These are phyloP conservation scores for Myrica gale DNA, from an alignment of 306 rosid genomes.

Conservation along the genomic window DNA sequence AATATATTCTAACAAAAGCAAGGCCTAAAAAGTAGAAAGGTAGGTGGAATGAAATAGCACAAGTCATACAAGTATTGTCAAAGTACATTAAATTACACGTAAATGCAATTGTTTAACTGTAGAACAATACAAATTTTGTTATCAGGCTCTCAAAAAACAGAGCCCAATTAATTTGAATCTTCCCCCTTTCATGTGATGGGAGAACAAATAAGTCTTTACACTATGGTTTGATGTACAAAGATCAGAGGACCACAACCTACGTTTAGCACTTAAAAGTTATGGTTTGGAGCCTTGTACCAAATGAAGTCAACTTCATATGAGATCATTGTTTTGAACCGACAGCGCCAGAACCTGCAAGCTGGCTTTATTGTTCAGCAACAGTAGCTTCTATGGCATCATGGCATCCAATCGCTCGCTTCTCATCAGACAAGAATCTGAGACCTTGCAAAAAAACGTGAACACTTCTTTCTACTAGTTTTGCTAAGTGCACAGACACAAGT, in stretches of 20 bases:
- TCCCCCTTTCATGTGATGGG: background rate
- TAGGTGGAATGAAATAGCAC: background rate
- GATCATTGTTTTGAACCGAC: background rate
- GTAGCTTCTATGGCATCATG: background rate
- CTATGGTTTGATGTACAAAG: background rate
- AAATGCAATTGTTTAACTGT: background rate
- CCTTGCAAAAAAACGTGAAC: conserved; percentile 54
- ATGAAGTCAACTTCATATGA: background rate
- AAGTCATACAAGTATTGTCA: background rate
- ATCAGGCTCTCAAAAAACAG: conserved; percentile 31
- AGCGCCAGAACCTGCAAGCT: background rate
- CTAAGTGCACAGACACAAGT: conserved; percentile 67
- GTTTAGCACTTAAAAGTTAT: background rate
- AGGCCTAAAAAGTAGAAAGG: background rate
- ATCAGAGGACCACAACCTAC: background rate
- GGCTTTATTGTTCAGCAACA: background rate
- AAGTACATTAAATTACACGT: background rate
- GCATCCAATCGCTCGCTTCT: background rate
- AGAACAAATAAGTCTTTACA: background rate
- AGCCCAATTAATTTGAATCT: conserved; percentile 19
- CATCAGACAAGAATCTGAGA: conserved; percentile 44
- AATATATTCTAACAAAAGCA: background rate
- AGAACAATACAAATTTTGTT: conserved; percentile 10
- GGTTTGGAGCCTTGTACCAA: background rate
- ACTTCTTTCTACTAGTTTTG: conserved; percentile 57